phyloP scores from a whole-genome alignment of 2,329 filamentous ascomycete species.

The Ophiostoma perfectum region DNA sequence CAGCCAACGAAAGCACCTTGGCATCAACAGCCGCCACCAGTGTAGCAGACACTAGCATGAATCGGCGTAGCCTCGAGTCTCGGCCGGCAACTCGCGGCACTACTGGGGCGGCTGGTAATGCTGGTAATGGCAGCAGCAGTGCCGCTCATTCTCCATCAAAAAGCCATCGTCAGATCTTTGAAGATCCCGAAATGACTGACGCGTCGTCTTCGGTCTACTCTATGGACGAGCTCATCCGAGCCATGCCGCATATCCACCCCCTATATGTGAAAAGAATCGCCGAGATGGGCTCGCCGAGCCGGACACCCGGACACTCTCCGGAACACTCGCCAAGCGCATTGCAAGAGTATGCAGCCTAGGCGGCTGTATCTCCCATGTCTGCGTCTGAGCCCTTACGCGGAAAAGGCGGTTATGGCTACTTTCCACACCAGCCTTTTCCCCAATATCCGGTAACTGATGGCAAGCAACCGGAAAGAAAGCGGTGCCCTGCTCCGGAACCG shows the following conservation, averaged over 20 bases:
- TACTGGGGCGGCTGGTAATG: not conserved
- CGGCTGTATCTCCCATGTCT: constrained; percentile 22
- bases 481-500: not conserved
- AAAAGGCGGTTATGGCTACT: not conserved
- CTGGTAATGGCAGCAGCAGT: not conserved
- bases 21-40: not conserved
- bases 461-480: not conserved
- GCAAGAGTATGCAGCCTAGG: constrained; percentile 26
- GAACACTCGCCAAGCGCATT: constrained; percentile 18
- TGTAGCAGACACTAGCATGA: not conserved
- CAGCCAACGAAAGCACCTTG: not conserved
- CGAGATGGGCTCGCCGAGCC: constrained; percentile 16
- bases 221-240: constrained; percentile 28
- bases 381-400: constrained; percentile 1
- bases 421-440: not conserved
- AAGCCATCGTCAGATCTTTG: not conserved
- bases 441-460: not conserved
- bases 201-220: constrained; percentile 34
- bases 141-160: not conserved
- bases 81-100: not conserved
- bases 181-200: constrained; percentile 21
- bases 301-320: constrained; percentile 12
- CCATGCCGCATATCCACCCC: constrained; percentile 29
- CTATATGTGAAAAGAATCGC: constrained; percentile 28
- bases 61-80: not conserved